phyloP scores from a whole-genome alignment of 2,329 filamentous ascomycete genomes.

The Aureobasidium namibiae region DNA sequence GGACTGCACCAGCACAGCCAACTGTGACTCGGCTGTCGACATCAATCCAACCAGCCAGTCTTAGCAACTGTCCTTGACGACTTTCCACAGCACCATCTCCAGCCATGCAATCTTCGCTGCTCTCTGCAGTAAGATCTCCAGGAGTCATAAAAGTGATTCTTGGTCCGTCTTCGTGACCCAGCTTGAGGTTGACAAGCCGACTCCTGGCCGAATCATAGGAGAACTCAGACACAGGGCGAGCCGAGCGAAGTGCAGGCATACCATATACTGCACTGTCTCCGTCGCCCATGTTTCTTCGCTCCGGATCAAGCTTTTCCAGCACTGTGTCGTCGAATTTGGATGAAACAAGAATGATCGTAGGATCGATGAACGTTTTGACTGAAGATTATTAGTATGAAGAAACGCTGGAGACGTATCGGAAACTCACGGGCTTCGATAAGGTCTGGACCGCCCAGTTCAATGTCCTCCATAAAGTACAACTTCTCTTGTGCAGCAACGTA shows the following conservation, averaged over 20 bases:
- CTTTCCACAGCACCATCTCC: conserved; percentile 22
- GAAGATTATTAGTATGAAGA: background rate
- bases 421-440: conserved; percentile 41
- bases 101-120: conserved; percentile 36
- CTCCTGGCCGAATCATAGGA: conserved; percentile 56
- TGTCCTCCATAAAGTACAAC: conserved; percentile 70
- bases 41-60: conserved; percentile 62
- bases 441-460: conserved; percentile 59
- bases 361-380: conserved; percentile 56
- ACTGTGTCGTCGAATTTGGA: conserved; percentile 46
- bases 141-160: conserved; percentile 54
- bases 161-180: conserved; percentile 40
- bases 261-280: conserved; percentile 23
- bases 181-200: conserved; percentile 54
- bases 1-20: conserved; percentile 77
- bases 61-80: conserved; percentile 56
- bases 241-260: conserved; percentile 4
- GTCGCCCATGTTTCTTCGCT: conserved; percentile 25
- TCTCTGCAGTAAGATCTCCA: conserved; percentile 37
- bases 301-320: conserved; percentile 37
- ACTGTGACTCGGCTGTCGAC: conserved; percentile 66
- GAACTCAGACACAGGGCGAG: conserved; percentile 49
- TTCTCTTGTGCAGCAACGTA: conserved; percentile 63
- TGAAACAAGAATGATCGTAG: conserved; percentile 52
- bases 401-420: background rate